Percentiles rank a stretch among this genome's conserved stretches.
Evolutionary conservation across 2,329 filamentous ascomycete species (phyloP).

Genomic region (Ustulina deusta): DNA sequence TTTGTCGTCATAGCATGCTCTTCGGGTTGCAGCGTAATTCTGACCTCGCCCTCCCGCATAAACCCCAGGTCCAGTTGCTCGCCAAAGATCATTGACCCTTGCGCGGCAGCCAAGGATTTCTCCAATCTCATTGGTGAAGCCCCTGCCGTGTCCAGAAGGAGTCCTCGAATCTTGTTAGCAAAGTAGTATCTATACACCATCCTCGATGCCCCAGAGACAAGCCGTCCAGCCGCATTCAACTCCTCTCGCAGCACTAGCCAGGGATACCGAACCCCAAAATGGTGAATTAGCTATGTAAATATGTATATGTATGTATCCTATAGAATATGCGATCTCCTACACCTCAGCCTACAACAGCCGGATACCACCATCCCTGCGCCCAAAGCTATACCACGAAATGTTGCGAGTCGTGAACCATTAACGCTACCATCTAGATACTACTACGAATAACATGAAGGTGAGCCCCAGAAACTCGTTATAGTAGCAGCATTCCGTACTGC

Average conservation of each 20-base stretch:
- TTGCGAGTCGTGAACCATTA: slow-evolving; percentile 5
- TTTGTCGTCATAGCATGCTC: slow-evolving; percentile 27
- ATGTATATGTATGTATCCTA: not conserved
- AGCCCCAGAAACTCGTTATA: slow-evolving; percentile 11
- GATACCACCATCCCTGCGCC: slow-evolving; percentile 16
- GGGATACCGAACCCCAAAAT: slow-evolving; percentile 13
- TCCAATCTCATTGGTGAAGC: slow-evolving; percentile 19
- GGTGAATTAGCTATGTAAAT: slow-evolving; percentile 2
- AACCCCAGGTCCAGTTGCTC: slow-evolving; percentile 23
- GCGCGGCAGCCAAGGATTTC: slow-evolving; percentile 17
- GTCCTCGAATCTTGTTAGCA: slow-evolving; percentile 15
- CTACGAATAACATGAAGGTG: not conserved
- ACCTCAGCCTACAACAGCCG: slow-evolving; percentile 19
- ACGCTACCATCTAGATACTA: slow-evolving; percentile 5
- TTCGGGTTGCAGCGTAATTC: slow-evolving; percentile 28
- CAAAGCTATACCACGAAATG: slow-evolving; percentile 12
- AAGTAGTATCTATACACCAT: slow-evolving; percentile 37
- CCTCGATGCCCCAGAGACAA: slow-evolving; percentile 24
- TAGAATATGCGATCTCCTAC: slow-evolving; percentile 17
- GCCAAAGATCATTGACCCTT: slow-evolving; percentile 21
- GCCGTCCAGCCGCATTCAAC: slow-evolving; percentile 21
- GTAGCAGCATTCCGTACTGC: slow-evolving; percentile 4
- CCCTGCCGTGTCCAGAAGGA: slow-evolving; percentile 20
- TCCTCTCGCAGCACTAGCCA: slow-evolving; percentile 1
- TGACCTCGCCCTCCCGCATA: slow-evolving; percentile 35